phyloP scores from a whole-genome alignment of 2,329 filamentous ascomycete genomes.

The Phialocephala subalpina region DNA sequence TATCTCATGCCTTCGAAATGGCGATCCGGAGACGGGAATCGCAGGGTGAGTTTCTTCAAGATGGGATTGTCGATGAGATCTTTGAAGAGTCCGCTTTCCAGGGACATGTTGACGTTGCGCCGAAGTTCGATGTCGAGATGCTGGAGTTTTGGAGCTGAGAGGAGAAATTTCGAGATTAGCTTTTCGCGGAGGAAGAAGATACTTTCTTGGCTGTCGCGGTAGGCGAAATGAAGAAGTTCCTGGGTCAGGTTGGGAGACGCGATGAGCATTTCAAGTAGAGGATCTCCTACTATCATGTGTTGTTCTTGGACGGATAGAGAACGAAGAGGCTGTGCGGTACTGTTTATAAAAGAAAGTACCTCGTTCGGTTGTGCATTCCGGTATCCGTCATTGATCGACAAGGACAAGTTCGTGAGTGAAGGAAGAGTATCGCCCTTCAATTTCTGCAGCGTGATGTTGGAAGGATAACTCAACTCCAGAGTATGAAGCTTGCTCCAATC shows the following conservation, averaged over 20 bases:
- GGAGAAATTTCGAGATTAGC: neutral
- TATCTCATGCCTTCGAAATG: neutral
- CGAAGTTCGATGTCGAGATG: neutral
- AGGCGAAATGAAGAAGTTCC: neutral
- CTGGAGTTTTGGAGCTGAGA: neutral
- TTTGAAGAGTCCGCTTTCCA: neutral
- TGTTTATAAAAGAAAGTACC: neutral
- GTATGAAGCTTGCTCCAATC: neutral
- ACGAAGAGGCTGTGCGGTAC: neutral
- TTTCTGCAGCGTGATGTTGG: neutral
- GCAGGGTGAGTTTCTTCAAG: neutral
- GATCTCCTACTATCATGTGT: neutral
- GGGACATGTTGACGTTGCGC: neutral
- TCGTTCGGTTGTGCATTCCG: neutral
- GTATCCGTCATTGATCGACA: neutral
- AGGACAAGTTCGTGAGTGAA: neutral
- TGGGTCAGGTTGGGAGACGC: neutral
- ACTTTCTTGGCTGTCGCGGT: neutral
- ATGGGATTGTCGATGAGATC: neutral
- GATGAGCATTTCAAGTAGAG: neutral
- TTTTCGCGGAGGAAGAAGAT: neutral
- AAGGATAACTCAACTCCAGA: neutral
- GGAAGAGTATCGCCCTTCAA: neutral
- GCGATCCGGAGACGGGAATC: neutral
- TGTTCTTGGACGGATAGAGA: neutral